A percentile compares a stretch with the other conserved stretches of the same genome.
Evolutionary conservation across 371 early-diverging fungal genomes (phyloP).

Genomic region (Parasitella parasitica): DNA sequence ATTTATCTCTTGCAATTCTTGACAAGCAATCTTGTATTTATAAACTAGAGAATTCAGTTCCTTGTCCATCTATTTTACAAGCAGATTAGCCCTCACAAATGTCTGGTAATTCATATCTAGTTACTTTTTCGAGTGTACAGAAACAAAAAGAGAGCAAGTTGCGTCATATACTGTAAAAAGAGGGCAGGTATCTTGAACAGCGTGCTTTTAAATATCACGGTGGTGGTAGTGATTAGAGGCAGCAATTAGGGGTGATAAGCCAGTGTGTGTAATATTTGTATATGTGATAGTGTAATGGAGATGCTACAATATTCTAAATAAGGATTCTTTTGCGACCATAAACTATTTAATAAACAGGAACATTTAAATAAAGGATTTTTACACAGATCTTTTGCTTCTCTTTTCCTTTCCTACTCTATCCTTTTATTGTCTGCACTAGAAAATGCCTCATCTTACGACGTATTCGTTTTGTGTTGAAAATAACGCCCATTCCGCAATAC

Average conservation of each 20-base stretch:
- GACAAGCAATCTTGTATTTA: slow-evolving; percentile 19
- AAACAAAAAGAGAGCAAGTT: not conserved
- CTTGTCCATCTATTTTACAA: slow-evolving; percentile 11
- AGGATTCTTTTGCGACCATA: not conserved
- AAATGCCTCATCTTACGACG: slow-evolving; percentile 14
- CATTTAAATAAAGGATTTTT: not conserved
- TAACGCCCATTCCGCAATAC: not conserved
- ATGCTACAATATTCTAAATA: not conserved
- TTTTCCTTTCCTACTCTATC: not conserved
- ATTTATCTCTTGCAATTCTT: slow-evolving; percentile 18
- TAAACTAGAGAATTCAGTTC: slow-evolving; percentile 10
- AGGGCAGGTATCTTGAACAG: not conserved
- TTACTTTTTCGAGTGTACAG: not conserved
- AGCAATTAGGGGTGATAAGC: not conserved
- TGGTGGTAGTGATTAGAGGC: not conserved
- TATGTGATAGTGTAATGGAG: not conserved
- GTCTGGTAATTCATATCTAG: not conserved
- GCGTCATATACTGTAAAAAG: slow-evolving; percentile 1
- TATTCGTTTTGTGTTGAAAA: slow-evolving; percentile 17
- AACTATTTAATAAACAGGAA: not conserved
- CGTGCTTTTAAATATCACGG: not conserved
- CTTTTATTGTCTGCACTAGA: not conserved
- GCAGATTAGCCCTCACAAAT: not conserved
- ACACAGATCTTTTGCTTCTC: not conserved
- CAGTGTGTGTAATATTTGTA: not conserved